Evolutionary conservation across 2,329 filamentous ascomycete genomes (phyloP), one percentile per base, ranked within the genome.

Genomic region (Xylariaceae sp.): DNA sequence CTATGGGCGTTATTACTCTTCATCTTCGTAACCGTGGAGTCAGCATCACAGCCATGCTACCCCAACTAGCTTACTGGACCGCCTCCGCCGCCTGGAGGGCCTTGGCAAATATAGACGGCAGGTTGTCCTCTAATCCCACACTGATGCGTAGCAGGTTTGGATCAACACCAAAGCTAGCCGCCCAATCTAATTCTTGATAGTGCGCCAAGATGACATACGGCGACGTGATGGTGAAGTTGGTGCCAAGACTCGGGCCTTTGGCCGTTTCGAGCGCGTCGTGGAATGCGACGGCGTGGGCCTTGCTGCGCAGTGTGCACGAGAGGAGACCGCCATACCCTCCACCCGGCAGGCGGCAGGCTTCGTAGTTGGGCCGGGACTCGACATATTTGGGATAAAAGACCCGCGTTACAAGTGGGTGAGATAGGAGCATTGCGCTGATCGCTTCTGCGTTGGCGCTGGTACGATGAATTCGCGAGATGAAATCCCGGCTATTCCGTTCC

Each of bases 401-500:
- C 50, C 82, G 75, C 69, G 91, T 91, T 54, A 97, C 86, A 67
- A 75, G 66, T 11, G 75, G 73, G 63, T 78, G 86, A 1, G 75
- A 70, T 57, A 73, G 76, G 38, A 97, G 75, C 34, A 91, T 78
- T 31, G 87, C 81, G 60, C 87, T 92, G 57, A 97, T 87, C 48
- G 84, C 81, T 71, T 96, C 91, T 6, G 93, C 88, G 63, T 95
- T 97, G 46, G 74, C 69, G 66, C 97, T 97, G 65, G 96, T 89
- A 50, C 90, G 83, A 57, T 88, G 86, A 54, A 96, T 90, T 51
- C 94, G 83, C 14, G 82, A 81, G 17, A 87, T 81, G 68, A 97
- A 97, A 73, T 97, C 91, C 14, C 94, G 87, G 68, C 91, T 97
- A 71, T 99, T 99, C 57, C 93, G 83, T 73, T 99, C 94, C 74